Evolutionary conservation across 306 rosid species (phyloP).

Genomic region (Canavalia gladiata): DNA sequence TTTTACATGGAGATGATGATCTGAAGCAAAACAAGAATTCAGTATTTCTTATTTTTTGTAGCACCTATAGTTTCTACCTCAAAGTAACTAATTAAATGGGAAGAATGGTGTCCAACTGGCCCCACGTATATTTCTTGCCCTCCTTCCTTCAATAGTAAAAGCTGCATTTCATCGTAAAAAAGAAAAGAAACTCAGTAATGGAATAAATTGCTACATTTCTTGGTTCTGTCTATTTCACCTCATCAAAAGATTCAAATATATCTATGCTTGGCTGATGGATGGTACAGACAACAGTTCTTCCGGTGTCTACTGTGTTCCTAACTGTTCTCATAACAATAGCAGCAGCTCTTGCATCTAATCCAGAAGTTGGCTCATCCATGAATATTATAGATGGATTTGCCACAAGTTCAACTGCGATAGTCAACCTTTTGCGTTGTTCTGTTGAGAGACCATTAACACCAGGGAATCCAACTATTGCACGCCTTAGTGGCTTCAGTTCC

Average conservation of each 20-base stretch:
- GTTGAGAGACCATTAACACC: constrained; percentile 69
- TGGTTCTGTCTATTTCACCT: constrained; percentile 48
- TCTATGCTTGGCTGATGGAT: constrained; percentile 80
- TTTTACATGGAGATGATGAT: not conserved
- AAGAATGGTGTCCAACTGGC: constrained; percentile 60
- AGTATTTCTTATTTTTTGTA: constrained; percentile 4
- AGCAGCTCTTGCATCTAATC: constrained; percentile 75
- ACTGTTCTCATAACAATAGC: constrained; percentile 75
- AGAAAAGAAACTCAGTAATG: constrained; percentile 34
- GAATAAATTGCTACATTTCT: constrained; percentile 11
- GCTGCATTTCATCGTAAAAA: constrained; percentile 49
- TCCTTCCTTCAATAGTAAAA: constrained; percentile 63
- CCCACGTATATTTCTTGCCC: constrained; percentile 65
- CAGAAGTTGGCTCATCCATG: constrained; percentile 85
- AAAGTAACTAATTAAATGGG: constrained; percentile 55
- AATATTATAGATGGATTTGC: constrained; percentile 76
- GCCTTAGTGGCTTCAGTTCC: constrained; percentile 61
- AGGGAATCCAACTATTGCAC: constrained; percentile 69
- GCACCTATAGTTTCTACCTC: constrained; percentile 50
- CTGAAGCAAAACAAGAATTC: not conserved
- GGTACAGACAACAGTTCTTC: constrained; percentile 80
- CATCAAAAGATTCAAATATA: constrained; percentile 74
- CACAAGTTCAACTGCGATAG: constrained; percentile 73
- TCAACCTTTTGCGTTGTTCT: constrained; percentile 73
- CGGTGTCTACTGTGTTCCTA: constrained; percentile 74